Evolutionary conservation across 176 grass and related monocot genomes (phyloP).

Genomic region (Elymus sibiricus): DNA sequence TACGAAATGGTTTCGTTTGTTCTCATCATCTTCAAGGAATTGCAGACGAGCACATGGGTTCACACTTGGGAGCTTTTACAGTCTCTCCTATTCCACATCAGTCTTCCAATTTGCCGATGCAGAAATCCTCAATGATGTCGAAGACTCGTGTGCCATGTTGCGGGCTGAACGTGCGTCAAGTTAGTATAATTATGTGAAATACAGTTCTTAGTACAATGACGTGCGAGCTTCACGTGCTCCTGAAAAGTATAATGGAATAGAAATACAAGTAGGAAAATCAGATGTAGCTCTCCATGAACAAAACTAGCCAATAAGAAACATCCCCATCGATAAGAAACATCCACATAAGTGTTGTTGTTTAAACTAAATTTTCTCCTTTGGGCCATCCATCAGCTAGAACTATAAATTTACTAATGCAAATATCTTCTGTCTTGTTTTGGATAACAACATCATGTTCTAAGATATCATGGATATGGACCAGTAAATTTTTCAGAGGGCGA

Average conservation of each 20-base stretch:
- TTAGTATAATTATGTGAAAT: not conserved
- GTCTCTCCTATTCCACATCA: slow-evolving; percentile 30
- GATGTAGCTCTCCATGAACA: not conserved
- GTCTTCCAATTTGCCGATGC: slow-evolving; percentile 55
- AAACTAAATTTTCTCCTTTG: not conserved
- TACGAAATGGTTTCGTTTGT: not conserved
- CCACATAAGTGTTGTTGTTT: not conserved
- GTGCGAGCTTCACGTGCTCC: not conserved
- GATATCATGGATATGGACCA: slow-evolving; percentile 3
- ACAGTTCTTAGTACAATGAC: not conserved
- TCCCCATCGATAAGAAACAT: slow-evolving; percentile 1
- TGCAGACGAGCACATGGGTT: not conserved
- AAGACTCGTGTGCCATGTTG: slow-evolving; percentile 81
- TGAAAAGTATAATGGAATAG: not conserved
- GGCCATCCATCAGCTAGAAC: slow-evolving; percentile 6
- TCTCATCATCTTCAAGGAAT: slow-evolving; percentile 17
- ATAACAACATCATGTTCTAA: not conserved
- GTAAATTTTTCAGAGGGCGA: not conserved
- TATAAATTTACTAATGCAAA: not conserved
- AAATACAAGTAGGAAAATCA: slow-evolving; percentile 2
- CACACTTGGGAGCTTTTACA: slow-evolving; percentile 18
- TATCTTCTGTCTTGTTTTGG: not conserved
- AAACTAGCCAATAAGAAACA: not conserved
- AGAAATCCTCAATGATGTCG: slow-evolving; percentile 90
- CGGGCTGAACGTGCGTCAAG: slow-evolving; percentile 51